phyloP scores from a whole-genome alignment of 2,329 filamentous ascomycete genomes.

The Alternaria conjuncta region DNA sequence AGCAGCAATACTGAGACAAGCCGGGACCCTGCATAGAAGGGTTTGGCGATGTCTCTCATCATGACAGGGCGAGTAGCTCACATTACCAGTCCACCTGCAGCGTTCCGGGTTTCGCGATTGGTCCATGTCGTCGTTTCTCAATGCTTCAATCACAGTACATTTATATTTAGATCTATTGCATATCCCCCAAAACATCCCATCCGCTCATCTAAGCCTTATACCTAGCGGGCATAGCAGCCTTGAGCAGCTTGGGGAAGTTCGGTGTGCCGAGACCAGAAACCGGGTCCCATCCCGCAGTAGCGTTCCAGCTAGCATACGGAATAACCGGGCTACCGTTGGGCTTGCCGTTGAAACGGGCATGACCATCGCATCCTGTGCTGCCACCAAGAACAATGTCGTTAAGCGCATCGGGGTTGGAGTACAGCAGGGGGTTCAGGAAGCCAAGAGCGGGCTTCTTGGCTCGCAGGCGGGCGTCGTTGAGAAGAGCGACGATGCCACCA shows the following conservation, averaged over 20 bases:
- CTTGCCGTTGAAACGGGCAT: slow-evolving; percentile 29
- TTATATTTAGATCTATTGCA: no score
- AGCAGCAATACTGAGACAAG: no score
- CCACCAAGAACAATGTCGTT: slow-evolving; percentile 54
- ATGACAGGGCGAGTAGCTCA: neutral
- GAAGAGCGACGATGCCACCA: slow-evolving; percentile 63
- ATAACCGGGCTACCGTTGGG: slow-evolving; percentile 42
- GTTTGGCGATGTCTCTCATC: neutral
- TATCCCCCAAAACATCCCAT: rapidly evolving
- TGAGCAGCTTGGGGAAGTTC: slow-evolving; percentile 37
- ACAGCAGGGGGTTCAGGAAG: slow-evolving; percentile 67
- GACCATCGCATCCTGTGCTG: slow-evolving; percentile 46
- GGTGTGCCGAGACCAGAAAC: slow-evolving; percentile 42
- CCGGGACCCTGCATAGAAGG: neutral
- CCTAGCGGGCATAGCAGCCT: slow-evolving; percentile 32
- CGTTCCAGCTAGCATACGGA: slow-evolving; percentile 40
- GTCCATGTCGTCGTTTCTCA: neutral
- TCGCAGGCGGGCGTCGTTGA: slow-evolving; percentile 66
- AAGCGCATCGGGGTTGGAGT: slow-evolving; percentile 55
- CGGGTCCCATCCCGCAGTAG: slow-evolving; percentile 45
- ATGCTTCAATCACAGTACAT: no score
- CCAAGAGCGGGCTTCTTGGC: slow-evolving; percentile 59
- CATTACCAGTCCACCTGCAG: neutral
- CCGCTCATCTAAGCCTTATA: slow-evolving; percentile 23
- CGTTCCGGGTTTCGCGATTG: neutral